Evolutionary conservation across 192 early-diverging fungal genomes (phyloP).

Genomic region (Fimicolochytrium jonesii): DNA sequence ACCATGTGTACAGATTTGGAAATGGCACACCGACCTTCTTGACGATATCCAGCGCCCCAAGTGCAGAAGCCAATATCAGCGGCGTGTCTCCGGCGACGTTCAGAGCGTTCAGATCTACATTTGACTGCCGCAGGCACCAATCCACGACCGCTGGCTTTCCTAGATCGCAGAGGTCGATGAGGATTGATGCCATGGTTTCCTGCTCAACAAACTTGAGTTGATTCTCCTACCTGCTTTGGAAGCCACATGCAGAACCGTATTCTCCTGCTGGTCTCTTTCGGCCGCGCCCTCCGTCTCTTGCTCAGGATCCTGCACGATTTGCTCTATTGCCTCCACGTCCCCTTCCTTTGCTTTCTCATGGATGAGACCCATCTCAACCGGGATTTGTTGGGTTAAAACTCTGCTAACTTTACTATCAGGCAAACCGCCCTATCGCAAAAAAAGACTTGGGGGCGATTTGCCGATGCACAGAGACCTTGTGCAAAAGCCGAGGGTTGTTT

Average conservation of each 20-base stretch:
- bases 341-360: conserved; percentile 22
- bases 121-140: conserved; percentile 25
- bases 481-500: no score
- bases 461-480: no score
- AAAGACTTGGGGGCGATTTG: no score
- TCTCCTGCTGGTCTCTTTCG: conserved; percentile 34
- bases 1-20: no score
- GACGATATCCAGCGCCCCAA: conserved; percentile 30
- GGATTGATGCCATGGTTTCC: not conserved
- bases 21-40: conserved; percentile 35
- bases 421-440: no score
- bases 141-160: conserved; percentile 24
- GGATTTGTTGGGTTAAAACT: no score
- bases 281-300: not conserved
- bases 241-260: conserved; percentile 43
- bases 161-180: not conserved
- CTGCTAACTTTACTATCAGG: no score
- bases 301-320: conserved; percentile 3
- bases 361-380: conserved; percentile 5
- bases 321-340: conserved; percentile 6
- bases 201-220: not conserved
- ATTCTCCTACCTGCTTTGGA: conserved; percentile 15
- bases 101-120: conserved; percentile 28
- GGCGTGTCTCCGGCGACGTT: conserved; percentile 51
- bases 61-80: conserved; percentile 38